Evolutionary conservation across 1,139 yeast genomes (phyloP), one percentile per base, ranked within the genome.

Genomic region (Candida buenavistaensis): DNA sequence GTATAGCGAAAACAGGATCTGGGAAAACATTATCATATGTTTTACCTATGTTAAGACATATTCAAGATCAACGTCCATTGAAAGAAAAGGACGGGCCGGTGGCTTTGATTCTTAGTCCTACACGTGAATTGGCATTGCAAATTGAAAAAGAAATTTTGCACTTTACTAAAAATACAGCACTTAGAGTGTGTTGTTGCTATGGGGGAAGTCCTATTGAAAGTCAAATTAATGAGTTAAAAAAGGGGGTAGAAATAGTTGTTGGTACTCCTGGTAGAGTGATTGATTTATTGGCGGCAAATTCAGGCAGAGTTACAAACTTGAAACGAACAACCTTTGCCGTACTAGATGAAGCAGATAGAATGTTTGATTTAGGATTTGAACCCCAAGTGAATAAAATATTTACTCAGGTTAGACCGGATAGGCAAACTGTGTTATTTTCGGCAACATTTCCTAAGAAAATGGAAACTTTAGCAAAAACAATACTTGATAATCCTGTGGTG

Each of bases 351-450:
- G 97, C 98, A 1, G 99, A 94, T 59, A 66, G 99, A 47, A 82
- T 92, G 86, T 90, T 90, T 63, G 99, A 92, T 59, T 71, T 92
- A 77, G 99, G 99, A 2, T 94, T 94, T 62, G 98, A 89, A 52
- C 98, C 98, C 0, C 99, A 94, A 54, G 90, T 94, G 3, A 80
- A 78, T 50, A 87, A 88, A 51, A 83, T 94, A 19, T 70, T 89
- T 51, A 70, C 77, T 20, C 85, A 85, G 29, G 74, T 88, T 2
- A 70, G 97, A 35, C 95, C 95, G 0, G 96, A 90, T 52, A 68
- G 84, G 36, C 98, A 92, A 54, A 86, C 95, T n/a, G 94, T 90
- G 5, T 59, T 94, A 23, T 92, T 92, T 54, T 87, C 96, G 8
- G 98, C 98, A 0, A 94, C 99, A 0, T 89, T 92, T 47, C 97